These are phyloP conservation scores for Plectosphaerella sp. DNA, from an alignment of 2,329 filamentous ascomycete genomes.

Conservation along the genomic window DNA sequence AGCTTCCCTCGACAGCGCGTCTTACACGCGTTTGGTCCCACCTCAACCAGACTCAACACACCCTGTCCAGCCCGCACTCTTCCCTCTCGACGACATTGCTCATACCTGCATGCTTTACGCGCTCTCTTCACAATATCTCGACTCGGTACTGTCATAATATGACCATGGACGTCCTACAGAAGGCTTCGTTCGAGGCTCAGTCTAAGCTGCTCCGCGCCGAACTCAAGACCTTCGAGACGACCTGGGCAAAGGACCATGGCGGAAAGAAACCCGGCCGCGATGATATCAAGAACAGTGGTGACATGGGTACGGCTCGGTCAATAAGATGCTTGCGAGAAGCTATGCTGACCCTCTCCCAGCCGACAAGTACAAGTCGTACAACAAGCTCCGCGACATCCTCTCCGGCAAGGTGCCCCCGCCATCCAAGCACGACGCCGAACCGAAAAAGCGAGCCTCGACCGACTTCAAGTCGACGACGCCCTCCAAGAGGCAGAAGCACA, in stretches of 20 bases:
- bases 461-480: slow-evolving; percentile 36
- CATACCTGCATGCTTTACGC: too few relatives aligned
- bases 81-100: too few relatives aligned
- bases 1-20: neutral
- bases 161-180: slow-evolving; percentile 43
- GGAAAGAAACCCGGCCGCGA: slow-evolving; percentile 67
- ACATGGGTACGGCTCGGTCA: slow-evolving; percentile 55
- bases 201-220: slow-evolving; percentile 58
- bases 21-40: neutral
- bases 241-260: slow-evolving; percentile 57
- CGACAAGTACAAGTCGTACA: slow-evolving; percentile 73
- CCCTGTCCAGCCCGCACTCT: neutral
- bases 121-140: too few relatives aligned
- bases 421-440: slow-evolving; percentile 28
- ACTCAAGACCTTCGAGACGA: slow-evolving; percentile 70
- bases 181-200: slow-evolving; percentile 41
- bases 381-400: slow-evolving; percentile 57
- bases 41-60: neutral
- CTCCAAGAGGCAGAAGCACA: slow-evolving; percentile 44
- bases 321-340: neutral
- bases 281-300: slow-evolving; percentile 71
- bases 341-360: slow-evolving; percentile 34
- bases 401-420: slow-evolving; percentile 45
- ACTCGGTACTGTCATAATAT: neutral
- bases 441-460: slow-evolving; percentile 37